Evolutionary conservation across 805 yeast genomes (phyloP).

Genomic region (Sugiyamaella chiloensis): DNA sequence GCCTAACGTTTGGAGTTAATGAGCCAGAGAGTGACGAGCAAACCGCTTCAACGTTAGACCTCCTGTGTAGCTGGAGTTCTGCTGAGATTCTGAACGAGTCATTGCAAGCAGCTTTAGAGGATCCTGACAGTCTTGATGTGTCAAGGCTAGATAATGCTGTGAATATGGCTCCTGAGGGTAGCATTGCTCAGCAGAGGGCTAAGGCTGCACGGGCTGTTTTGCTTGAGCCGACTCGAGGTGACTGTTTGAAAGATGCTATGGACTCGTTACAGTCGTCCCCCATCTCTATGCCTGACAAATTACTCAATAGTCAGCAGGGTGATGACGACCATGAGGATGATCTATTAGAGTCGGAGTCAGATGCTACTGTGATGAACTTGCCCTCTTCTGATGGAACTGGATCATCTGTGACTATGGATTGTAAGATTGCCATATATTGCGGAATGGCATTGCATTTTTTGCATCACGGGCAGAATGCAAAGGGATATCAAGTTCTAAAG

Average conservation of each 20-base stretch:
- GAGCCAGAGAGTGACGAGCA: conserved; percentile 20
- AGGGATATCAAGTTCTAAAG: conserved; percentile 18
- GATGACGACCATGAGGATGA: not conserved
- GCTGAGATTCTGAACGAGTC: conserved; percentile 25
- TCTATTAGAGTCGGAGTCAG: conserved; percentile 2
- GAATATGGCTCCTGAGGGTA: conserved; percentile 29
- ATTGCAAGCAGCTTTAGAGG: conserved; percentile 22
- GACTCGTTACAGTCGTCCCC: conserved; percentile 16
- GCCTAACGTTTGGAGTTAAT: not conserved
- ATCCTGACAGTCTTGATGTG: conserved; percentile 12
- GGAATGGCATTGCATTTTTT: conserved; percentile 25
- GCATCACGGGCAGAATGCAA: conserved; percentile 11
- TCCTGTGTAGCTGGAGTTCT: conserved; percentile 31
- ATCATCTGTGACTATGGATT: conserved; percentile 18
- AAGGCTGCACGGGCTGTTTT: conserved; percentile 30
- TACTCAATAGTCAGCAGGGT: not conserved
- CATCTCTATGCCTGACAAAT: not conserved
- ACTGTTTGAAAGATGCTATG: conserved; percentile 24
- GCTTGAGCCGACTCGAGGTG: conserved; percentile 24
- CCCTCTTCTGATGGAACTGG: not conserved
- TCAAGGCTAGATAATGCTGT: conserved; percentile 21
- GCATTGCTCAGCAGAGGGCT: conserved; percentile 29
- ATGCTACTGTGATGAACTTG: not conserved
- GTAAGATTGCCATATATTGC: conserved; percentile 28
- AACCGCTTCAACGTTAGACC: conserved; percentile 29